Percentiles rank a stretch among this genome's conserved stretches.
phyloP scores from a whole-genome alignment of 1,284 basidiomycete genomes.

The Ustilago sp. region DNA sequence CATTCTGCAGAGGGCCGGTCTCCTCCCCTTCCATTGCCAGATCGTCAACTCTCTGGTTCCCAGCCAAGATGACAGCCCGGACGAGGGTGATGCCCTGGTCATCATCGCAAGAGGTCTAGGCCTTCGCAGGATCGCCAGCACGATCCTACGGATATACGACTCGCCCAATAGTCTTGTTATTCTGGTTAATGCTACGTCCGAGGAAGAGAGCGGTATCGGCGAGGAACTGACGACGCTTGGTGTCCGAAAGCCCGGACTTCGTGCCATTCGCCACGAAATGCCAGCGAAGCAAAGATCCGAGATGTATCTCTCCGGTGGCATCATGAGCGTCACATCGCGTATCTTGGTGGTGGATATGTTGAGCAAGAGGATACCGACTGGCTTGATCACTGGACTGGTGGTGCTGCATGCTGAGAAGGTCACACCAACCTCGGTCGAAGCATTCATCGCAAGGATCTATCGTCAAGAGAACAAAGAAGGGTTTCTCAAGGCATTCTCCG shows the following conservation, averaged over 20 bases:
- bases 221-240: constrained; percentile 94
- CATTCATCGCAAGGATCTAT: constrained; percentile 66
- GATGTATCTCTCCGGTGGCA: constrained; percentile 71
- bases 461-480: constrained; percentile 73
- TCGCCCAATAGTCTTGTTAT: constrained; percentile 85
- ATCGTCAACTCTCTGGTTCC: constrained; percentile 64
- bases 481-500: constrained; percentile 96
- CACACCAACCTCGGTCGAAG: constrained; percentile 73
- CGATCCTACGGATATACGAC: constrained; percentile 81
- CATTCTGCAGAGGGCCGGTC: constrained; percentile 34
- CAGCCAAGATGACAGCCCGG: constrained; percentile 49
- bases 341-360: constrained; percentile 97
- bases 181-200: constrained; percentile 81
- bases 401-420: constrained; percentile 93
- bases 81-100: constrained; percentile 72
- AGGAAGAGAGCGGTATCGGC: constrained; percentile 90
- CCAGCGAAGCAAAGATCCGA: constrained; percentile 80
- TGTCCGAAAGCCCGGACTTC: constrained; percentile 84
- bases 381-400: constrained; percentile 89
- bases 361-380: constrained; percentile 82
- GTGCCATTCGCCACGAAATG: constrained; percentile 87
- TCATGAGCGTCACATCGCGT: constrained; percentile 91
- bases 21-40: constrained; percentile 64
- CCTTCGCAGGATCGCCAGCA: constrained; percentile 61
- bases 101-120: constrained; percentile 65